Conservation (phyloP, 1,139 yeast genomes). For the Casaregolazyma suthepensis region DNA sequence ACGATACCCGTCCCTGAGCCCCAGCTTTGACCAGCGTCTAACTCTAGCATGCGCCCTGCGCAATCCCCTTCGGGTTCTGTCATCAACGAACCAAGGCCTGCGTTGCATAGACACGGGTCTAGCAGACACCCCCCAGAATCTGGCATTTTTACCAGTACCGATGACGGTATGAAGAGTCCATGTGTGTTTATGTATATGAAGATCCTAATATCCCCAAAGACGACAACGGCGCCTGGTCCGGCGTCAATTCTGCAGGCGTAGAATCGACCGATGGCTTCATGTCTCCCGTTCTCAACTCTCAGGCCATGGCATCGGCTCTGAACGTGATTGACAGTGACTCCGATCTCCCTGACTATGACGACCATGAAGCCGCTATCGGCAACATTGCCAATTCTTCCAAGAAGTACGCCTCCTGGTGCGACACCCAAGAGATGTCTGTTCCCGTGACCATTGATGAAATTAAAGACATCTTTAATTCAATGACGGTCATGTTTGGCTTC, state of each 20-base stretch:
- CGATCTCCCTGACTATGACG: neutral
- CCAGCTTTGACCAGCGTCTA: neutral
- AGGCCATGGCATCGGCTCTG: slow-evolving; percentile 4
- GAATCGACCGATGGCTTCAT: slow-evolving; percentile 6
- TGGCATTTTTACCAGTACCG: neutral
- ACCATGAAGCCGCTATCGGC: neutral
- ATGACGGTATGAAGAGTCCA: neutral
- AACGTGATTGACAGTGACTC: slow-evolving; percentile 2
- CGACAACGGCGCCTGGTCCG: neutral
- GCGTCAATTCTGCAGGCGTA: neutral
- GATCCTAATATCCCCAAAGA: neutral
- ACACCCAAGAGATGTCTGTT: slow-evolving; percentile 27
- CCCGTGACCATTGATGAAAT: slow-evolving; percentile 48
- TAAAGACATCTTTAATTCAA: slow-evolving; percentile 55
- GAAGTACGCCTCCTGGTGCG: slow-evolving; percentile 47
- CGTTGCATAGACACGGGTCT: neutral
- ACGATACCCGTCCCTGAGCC: neutral
- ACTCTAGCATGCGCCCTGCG: neutral
- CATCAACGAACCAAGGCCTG: neutral
- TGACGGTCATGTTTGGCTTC: slow-evolving; percentile 63
- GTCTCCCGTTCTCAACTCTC: slow-evolving; percentile 5
- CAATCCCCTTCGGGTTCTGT: neutral
- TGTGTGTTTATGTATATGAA: neutral
- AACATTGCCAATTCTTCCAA: neutral
- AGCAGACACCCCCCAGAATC: neutral